These are phyloP conservation scores for Phytomonas francai DNA, from an alignment of 208 protist species.

Conservation along the genomic window DNA sequence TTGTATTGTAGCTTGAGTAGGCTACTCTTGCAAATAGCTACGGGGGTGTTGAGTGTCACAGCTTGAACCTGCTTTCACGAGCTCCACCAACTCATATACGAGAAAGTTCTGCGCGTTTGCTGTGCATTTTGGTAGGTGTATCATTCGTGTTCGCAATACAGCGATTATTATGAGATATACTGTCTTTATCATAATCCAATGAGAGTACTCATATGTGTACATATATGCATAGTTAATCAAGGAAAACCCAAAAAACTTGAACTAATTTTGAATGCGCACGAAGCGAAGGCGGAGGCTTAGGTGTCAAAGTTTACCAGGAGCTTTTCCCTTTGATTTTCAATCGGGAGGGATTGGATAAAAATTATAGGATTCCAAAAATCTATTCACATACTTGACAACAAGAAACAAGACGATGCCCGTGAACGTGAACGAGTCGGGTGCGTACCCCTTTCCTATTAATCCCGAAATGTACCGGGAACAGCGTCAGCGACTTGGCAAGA, in stretches of 20 bases:
- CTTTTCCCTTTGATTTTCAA: neutral
- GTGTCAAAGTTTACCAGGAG: neutral
- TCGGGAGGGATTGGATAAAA: neutral
- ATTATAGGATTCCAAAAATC: neutral
- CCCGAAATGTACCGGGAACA: slow-evolving; percentile 84
- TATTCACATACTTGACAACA: slow-evolving; percentile 1
- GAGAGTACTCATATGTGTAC: neutral
- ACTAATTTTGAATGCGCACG: neutral
- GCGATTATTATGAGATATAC: neutral
- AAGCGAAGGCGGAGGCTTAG: neutral
- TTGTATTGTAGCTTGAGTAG: neutral
- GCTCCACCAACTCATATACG: neutral
- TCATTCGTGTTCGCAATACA: neutral
- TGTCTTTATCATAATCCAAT: neutral
- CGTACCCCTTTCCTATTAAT: slow-evolving; percentile 62
- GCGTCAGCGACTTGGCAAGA: slow-evolving; percentile 55
- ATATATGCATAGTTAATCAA: neutral
- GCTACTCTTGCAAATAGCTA: neutral
- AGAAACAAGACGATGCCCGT: slow-evolving; percentile 29
- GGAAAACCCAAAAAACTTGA: neutral
- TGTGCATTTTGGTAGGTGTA: neutral
- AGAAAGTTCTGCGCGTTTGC: neutral
- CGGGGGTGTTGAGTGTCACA: neutral
- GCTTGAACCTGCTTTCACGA: neutral
- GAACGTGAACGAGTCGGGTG: slow-evolving; percentile 24